phyloP scores from a whole-genome alignment of 371 early-diverging fungal genomes.

The Mucor lusitanicus region DNA sequence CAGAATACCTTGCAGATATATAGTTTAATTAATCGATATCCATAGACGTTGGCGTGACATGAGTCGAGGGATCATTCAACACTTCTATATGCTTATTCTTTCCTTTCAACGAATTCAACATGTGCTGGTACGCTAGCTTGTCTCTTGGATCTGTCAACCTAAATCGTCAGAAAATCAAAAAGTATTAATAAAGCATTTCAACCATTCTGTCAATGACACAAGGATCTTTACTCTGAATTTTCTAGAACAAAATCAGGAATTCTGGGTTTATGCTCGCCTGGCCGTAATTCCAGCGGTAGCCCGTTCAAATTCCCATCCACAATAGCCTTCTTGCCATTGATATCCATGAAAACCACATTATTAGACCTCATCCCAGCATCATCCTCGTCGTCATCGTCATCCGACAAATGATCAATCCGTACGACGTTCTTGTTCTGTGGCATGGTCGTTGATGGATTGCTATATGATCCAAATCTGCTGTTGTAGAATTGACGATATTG shows the following conservation, averaged over 20 bases:
- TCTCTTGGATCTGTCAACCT: conserved; percentile 20
- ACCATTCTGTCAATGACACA: background rate
- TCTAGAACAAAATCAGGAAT: conserved; percentile 28
- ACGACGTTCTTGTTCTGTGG: conserved; percentile 5
- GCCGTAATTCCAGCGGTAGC: conserved; percentile 18
- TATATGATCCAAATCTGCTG: background rate
- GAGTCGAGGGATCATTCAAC: conserved; percentile 1
- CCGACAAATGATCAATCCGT: conserved; percentile 12
- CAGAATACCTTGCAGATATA: background rate
- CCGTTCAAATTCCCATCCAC: conserved; percentile 6
- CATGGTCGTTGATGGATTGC: background rate
- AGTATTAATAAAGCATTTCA: background rate
- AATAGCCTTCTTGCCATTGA: background rate
- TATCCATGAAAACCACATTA: background rate
- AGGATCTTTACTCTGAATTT: conserved; percentile 7
- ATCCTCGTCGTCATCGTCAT: conserved; percentile 8
- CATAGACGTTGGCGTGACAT: conserved; percentile 12
- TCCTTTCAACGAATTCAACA: background rate
- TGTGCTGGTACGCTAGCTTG: conserved; percentile 5
- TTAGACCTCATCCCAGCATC: background rate
- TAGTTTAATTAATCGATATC: conserved; percentile 10
- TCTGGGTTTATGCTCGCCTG: conserved; percentile 24
- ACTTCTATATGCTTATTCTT: conserved; percentile 5
- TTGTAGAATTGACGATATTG: background rate
- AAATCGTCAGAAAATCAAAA: background rate